Conservation (phyloP, 73 alveolate species). For the Paramecium primaurelia region DNA sequence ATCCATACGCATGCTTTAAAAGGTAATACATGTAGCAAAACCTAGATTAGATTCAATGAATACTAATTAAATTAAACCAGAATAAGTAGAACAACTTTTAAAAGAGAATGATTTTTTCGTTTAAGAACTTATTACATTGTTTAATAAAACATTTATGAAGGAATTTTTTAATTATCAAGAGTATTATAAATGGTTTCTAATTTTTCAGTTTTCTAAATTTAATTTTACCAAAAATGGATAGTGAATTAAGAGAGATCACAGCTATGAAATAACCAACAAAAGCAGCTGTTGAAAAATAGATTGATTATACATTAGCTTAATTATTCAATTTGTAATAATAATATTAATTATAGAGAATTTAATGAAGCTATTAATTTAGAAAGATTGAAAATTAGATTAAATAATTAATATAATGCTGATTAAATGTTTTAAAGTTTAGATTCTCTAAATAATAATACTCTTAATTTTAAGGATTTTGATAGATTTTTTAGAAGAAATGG, state of each 20-base stretch:
- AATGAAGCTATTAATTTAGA: not conserved
- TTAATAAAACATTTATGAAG: not conserved
- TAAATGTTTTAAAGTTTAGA: conserved; percentile 14
- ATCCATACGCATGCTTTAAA: not conserved
- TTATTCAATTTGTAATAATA: not conserved
- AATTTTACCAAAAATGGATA: conserved; percentile 3
- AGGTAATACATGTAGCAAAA: not conserved
- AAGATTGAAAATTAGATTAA: conserved; percentile 1
- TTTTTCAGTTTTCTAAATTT: not conserved
- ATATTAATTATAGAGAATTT: not conserved
- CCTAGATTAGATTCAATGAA: conserved; percentile 3
- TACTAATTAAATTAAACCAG: not conserved
- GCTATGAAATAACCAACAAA: conserved; percentile 16
- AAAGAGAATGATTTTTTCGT: not conserved
- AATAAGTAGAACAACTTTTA: not conserved
- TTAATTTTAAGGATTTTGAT: conserved; percentile 19
- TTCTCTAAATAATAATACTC: not conserved
- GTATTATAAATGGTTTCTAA: not conserved
- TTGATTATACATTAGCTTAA: not conserved
- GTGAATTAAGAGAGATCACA: conserved; percentile 28
- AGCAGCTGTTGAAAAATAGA: not conserved
- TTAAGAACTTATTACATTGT: not conserved
- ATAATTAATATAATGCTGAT: not conserved
- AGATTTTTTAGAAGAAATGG: conserved; percentile 51
- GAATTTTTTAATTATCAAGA: conserved; percentile 6